These are phyloP conservation scores for Camptophora hylomeconis DNA, from an alignment of 2,329 filamentous ascomycete species.

Conservation along the genomic window DNA sequence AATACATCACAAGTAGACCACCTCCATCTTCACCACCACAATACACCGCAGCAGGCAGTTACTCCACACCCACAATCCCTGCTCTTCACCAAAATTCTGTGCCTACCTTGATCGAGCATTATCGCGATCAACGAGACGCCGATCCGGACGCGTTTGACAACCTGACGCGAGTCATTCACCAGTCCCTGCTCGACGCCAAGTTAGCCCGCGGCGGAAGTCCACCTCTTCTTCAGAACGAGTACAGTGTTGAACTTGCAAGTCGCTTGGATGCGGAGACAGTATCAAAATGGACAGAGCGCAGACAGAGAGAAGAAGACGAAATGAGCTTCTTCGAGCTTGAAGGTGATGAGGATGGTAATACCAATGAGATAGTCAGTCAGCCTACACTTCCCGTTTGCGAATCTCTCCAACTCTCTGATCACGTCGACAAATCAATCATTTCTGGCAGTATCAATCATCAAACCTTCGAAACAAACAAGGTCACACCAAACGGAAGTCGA, in stretches of 20 bases:
- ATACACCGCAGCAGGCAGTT: constrained; percentile 1
- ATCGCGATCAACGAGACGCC: constrained; percentile 6
- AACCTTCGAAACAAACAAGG: no score
- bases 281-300: constrained; percentile 6
- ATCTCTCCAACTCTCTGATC: no score
- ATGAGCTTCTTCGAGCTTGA: no score
- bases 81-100: constrained; percentile 7
- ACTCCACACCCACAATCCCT: constrained; percentile 11
- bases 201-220: constrained; percentile 7
- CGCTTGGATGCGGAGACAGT: constrained; percentile 8
- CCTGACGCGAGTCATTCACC: constrained; percentile 8
- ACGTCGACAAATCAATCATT: no score
- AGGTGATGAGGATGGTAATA: no score
- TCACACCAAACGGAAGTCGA: no score
- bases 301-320: no score
- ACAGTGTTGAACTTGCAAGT: constrained; percentile 12
- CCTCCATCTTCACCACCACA: constrained; percentile 9
- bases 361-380: no score
- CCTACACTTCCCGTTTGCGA: no score
- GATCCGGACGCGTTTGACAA: constrained; percentile 8
- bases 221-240: constrained; percentile 8
- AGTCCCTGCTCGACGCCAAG: constrained; percentile 6
- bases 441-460: no score
- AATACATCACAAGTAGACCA: constrained; percentile 3
- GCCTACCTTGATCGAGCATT: constrained; percentile 7